Base-by-base conservation (phyloP, 2,329 filamentous ascomycete genomes). In the Sarocladiaceae sp. region DNA sequence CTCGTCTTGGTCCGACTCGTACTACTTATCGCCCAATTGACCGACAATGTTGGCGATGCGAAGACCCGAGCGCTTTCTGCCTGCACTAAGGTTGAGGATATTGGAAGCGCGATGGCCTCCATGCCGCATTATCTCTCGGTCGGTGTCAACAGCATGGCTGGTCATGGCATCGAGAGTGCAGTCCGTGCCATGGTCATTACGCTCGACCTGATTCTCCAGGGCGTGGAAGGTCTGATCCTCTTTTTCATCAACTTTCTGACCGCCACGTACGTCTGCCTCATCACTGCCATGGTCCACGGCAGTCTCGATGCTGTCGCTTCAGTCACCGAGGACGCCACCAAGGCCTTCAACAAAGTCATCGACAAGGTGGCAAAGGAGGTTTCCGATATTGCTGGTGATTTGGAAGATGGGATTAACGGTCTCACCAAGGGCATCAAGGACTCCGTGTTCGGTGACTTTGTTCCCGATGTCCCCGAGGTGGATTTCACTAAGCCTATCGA, bases 81-180 rank as follows among this genome's bases (percentile, higher is more conserved):
- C 57, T 99, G 94, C 69, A 90, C 86, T 53, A 88, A 88, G 66
- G 93, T 97, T 46, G 93, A 99, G 73, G 90, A 90, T 59, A 83
- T 96, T 60, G 94, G 93, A 57, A 97, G 91, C 66, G 82, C 90
- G 55, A 93, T 99, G 90, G 94, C 93, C 35, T 97, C 94, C 33
- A 96, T 97, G 91, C 94, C 94, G 53, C 88, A 97, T 70, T 97
- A 96, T 71, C 85, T 97, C 66, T 88, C 92, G 2, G 76, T 80
- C 50, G 94, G 94, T 52, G 86, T 97, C 65, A 99, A 99, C 71
- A 82, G 90, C 54, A 73, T 97, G 59, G 87, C 90, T 7, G 89
- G 90, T 28, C 79, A 79, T 46, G 86, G 89, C 52, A 86, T 97
- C 59, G 89, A 92, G 60, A 84, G 86, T 60, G 84, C 90, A 8